Evolutionary conservation across 2,329 filamentous ascomycete genomes (phyloP).

Genomic region (Colletotrichum tanaceti): DNA sequence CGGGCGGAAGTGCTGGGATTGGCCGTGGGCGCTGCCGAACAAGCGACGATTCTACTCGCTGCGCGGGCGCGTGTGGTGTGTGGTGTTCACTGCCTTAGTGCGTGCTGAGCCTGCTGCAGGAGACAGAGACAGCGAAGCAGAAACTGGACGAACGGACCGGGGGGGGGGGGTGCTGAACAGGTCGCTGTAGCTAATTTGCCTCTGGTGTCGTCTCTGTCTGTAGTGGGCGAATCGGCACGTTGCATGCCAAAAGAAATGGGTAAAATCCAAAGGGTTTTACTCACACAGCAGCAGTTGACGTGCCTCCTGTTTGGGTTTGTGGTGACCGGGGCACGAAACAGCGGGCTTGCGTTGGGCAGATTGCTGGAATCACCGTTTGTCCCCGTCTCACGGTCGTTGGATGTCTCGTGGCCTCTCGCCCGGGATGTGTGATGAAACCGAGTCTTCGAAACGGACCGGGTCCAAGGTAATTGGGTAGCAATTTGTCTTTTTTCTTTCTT

Average conservation of each 20-base stretch:
- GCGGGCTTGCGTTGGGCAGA: slow-evolving; percentile 32
- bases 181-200: slow-evolving; percentile 36
- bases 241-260: slow-evolving; percentile 37
- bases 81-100: slow-evolving; percentile 46
- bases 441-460: slow-evolving; percentile 1
- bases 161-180: slow-evolving; percentile 11
- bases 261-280: slow-evolving; percentile 30
- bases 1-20: slow-evolving; percentile 30
- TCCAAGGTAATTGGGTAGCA: slow-evolving; percentile 31
- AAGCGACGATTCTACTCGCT: slow-evolving; percentile 47
- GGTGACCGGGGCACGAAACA: slow-evolving; percentile 17
- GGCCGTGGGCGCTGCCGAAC: slow-evolving; percentile 43
- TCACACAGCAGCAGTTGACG: slow-evolving; percentile 22
- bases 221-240: slow-evolving; percentile 29
- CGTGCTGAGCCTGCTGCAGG: slow-evolving; percentile 45
- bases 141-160: slow-evolving; percentile 30
- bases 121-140: slow-evolving; percentile 39
- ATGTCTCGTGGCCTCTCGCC: slow-evolving; percentile 40
- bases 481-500: no score
- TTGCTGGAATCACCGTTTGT: slow-evolving; percentile 34
- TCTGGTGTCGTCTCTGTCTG: slow-evolving; percentile 8
- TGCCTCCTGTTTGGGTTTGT: slow-evolving; percentile 22
- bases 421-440: slow-evolving; percentile 18
- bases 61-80: slow-evolving; percentile 47
- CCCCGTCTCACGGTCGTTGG: slow-evolving; percentile 35